Base-by-base conservation (phyloP, 2,329 filamentous ascomycete species). In the Pestalotiopsis fici region DNA sequence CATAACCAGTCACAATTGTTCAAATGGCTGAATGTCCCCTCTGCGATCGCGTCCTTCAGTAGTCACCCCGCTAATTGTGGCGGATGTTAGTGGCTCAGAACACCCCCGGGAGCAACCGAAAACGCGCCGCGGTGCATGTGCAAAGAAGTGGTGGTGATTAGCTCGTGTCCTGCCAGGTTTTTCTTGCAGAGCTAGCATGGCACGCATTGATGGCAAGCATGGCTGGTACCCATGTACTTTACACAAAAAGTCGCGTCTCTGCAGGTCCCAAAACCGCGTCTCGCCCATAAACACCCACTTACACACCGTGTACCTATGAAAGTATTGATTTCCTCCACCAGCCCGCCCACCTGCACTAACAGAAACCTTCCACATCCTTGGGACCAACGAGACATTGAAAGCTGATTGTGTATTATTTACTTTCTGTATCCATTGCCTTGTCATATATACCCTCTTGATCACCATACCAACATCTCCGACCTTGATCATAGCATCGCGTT, bases 281-380 rank as follows among this genome's bases (percentile, higher is more conserved):
- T 62, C 37, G 59, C 57, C 57, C 59, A 62, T 62, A 12, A 62
- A 62, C 59, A 62, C 35, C 59, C 35, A 62, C 59, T 43, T 50
- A 43, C 59, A 43, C 59, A 62, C n/a, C 15, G 21, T 50, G 37
- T 23, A 62, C 59, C 35, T 35, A 35, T 11, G 11, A 27, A 60
- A 60, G 57, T 37, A 60, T 60, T 60, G 31, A 35, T 35, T 35
- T 60, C 57, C 57, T 37, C 25, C 57, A 27, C 27, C 35, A 21
- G 21, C n/a, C 28, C 21, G 31, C 25, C 23, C 23, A 60, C 57
- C 23, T 35, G 37, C 59, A 62, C 59, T 62, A 62, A 43, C 59
- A 62, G 59, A 62, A 62, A n/a, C 39, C 21, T 62, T 25, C 59
- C 59, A 62, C 59, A 21, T 37, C 37, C 23, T 50, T 23, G 37